A percentile compares a stretch with the other conserved stretches of the same genome.
Evolutionary conservation across 1,139 yeast species (phyloP).

Genomic region (Blastobotrys malaysiensis): DNA sequence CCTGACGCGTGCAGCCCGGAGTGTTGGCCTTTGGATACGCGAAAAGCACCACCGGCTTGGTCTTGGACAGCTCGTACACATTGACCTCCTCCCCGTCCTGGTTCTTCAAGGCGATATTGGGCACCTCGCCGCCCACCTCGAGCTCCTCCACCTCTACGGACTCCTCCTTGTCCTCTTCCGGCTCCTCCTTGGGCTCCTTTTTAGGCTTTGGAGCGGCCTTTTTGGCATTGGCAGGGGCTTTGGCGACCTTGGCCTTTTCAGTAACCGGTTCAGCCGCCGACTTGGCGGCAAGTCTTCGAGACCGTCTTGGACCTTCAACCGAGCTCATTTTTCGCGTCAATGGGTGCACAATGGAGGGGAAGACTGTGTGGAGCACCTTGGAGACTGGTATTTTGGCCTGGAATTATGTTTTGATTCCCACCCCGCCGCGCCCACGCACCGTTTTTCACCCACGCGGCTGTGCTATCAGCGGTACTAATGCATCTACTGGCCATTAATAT

Average conservation of each 20-base stretch:
- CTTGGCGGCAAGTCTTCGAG: slow-evolving; percentile 12
- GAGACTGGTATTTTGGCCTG: background rate
- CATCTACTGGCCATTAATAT: too few relatives aligned
- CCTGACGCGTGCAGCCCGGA: slow-evolving; percentile 92
- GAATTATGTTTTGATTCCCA: background rate
- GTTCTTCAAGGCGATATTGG: slow-evolving; percentile 54
- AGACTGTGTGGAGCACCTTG: background rate
- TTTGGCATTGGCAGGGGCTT: slow-evolving; percentile 9
- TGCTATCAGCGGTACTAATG: background rate
- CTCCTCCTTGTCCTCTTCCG: slow-evolving; percentile 5
- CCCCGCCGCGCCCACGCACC: background rate
- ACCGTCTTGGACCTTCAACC: slow-evolving; percentile 11
- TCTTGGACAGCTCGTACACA: slow-evolving; percentile 20
- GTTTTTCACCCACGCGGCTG: background rate
- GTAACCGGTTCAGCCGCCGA: slow-evolving; percentile 8
- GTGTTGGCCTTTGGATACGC: slow-evolving; percentile 92
- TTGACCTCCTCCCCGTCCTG: slow-evolving; percentile 60
- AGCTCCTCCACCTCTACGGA: slow-evolving; percentile 5
- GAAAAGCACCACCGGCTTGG: slow-evolving; percentile 34
- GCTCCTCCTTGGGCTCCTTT: background rate
- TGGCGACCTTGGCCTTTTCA: slow-evolving; percentile 3
- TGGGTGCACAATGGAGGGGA: background rate
- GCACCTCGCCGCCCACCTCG: slow-evolving; percentile 60
- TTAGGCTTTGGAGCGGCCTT: slow-evolving; percentile 9
- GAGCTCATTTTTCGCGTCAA: slow-evolving; percentile 10